Evolutionary conservation across 257 asterid genomes (phyloP), one percentile per base, ranked within the genome.

Genomic region (Agastache rugosa): DNA sequence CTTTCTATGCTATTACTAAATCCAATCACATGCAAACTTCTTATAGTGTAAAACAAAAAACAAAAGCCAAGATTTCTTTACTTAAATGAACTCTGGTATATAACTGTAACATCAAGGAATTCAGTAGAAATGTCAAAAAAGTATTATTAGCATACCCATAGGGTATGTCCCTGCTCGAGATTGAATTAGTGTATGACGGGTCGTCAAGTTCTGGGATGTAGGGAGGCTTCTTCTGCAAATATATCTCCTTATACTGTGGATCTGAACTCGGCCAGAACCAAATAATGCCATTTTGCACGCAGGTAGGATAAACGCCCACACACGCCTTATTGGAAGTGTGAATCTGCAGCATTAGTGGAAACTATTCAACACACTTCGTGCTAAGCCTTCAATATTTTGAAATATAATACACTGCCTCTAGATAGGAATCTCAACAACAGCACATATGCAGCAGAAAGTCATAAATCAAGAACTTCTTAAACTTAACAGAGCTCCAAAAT

Each of bases 261-360:
- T 87, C 96, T 59, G 91, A 42, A 65, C 83, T 93, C 1, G 97
- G 95, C 98, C 98, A 93, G 83, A 93, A 91, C 97, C 98, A 93
- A 71, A 93, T 82, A 84, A 93, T 80, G 63, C 81, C 92, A 71
- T 93, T 93, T 78, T 87, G 97, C 73, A 84, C 92, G 53, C 90
- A 88, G 76, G 88, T 86, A 23, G 98, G 98, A 81, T 93, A 93
- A 74, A 78, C 93, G 63, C 90, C 84, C 41, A 88, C 96, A 77
- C 96, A 93, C 6, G 97, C 98, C 80, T 79, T 91, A n/a, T 84
- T 77, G 56, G 93, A 89, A 29, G 91, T 86, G 79, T 93, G 93
- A 62, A 91, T 65, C 97, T 93, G 89, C 85, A 76, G 8, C 45
- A 16, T 39, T 54, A 8, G 39, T 0, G 39, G 39, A n/a, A 58